phyloP scores from a whole-genome alignment of 148 eudicot genomes.

The Fallopia convolvulus region DNA sequence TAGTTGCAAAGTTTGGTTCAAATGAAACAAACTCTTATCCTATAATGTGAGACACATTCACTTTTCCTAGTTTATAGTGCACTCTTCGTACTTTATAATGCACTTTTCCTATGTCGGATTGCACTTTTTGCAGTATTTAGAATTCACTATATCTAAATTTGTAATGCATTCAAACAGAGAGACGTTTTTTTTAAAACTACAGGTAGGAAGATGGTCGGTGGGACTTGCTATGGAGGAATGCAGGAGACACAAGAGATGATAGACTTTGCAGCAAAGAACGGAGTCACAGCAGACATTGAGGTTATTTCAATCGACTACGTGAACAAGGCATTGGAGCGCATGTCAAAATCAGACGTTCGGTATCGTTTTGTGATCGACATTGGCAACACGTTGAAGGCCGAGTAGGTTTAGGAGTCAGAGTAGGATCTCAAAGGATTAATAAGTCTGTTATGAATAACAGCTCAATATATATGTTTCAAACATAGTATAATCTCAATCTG shows the following conservation, averaged over 20 bases:
- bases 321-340: slow-evolving; percentile 32
- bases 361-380: slow-evolving; percentile 38
- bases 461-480: no score
- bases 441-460: background rate
- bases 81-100: no score
- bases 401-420: background rate
- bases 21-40: no score
- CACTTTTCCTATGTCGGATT: no score
- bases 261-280: slow-evolving; percentile 33
- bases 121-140: no score
- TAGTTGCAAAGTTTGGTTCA: no score
- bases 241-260: slow-evolving; percentile 41
- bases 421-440: background rate
- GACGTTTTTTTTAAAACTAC: background rate
- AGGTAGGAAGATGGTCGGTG: slow-evolving; percentile 34
- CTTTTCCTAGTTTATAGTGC: no score
- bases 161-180: no score
- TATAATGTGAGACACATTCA: no score
- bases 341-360: slow-evolving; percentile 27
- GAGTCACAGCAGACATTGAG: slow-evolving; percentile 26
- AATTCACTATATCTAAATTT: no score
- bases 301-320: slow-evolving; percentile 30
- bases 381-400: slow-evolving; percentile 27
- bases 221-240: slow-evolving; percentile 33
- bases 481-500: background rate